These are phyloP conservation scores for Syncephalis plumigaleata DNA, from an alignment of 371 early-diverging fungal genomes.

Conservation along the genomic window DNA sequence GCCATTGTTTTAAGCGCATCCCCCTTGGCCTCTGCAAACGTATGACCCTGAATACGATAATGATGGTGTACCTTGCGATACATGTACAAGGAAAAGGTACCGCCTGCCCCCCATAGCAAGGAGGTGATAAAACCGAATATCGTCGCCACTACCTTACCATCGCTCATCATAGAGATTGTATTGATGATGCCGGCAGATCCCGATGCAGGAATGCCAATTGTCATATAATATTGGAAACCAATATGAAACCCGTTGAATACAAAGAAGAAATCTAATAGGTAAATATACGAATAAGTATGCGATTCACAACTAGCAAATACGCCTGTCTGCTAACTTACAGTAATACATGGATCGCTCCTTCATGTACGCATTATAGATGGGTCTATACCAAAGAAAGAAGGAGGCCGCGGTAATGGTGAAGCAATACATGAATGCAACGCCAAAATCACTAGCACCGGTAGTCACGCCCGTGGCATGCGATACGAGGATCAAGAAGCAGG, in stretches of 20 bases:
- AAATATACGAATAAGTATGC: constrained; percentile 4
- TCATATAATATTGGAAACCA: constrained; percentile 65
- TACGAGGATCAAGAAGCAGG: constrained; percentile 52
- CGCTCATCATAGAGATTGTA: constrained; percentile 48
- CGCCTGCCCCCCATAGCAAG: constrained; percentile 45
- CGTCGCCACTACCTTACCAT: constrained; percentile 40
- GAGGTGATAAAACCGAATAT: constrained; percentile 49
- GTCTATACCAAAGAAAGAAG: constrained; percentile 80
- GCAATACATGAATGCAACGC: constrained; percentile 55
- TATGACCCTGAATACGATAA: constrained; percentile 64
- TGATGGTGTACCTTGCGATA: constrained; percentile 51
- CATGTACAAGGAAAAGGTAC: constrained; percentile 28
- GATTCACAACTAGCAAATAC: too few species aligned
- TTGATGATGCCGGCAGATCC: constrained; percentile 75
- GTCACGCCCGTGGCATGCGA: constrained; percentile 42
- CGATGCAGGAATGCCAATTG: constrained; percentile 61
- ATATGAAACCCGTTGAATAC: constrained; percentile 77
- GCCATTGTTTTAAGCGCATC: constrained; percentile 35
- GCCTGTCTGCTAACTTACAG: constrained; percentile 47
- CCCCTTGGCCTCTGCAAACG: constrained; percentile 61
- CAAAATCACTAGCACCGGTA: constrained; percentile 55
- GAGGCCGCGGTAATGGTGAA: constrained; percentile 58
- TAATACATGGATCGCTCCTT: constrained; percentile 74
- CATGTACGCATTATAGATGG: constrained; percentile 77
- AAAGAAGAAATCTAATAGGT: constrained; percentile 65